These are phyloP conservation scores for Vaccinium corymbosum DNA, from an alignment of 148 eudicot genomes.

Conservation along the genomic window DNA sequence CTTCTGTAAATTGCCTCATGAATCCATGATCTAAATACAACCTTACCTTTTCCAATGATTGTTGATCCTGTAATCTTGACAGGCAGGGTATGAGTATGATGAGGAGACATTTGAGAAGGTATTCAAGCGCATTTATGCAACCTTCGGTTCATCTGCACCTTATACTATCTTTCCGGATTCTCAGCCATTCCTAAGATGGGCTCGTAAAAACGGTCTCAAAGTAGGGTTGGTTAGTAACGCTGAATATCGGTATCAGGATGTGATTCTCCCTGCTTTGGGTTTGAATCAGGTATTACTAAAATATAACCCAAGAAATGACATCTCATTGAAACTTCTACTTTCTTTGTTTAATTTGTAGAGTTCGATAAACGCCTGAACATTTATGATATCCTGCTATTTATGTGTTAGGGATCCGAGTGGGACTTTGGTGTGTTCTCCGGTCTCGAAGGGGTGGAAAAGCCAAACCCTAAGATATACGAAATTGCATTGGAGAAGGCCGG, in stretches of 20 bases:
- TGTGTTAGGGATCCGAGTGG: conserved; percentile 80
- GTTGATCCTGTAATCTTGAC: conserved; percentile 18
- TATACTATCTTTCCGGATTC: conserved; percentile 78
- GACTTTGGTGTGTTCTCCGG: conserved; percentile 97
- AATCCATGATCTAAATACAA: not conserved
- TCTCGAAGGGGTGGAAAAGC: conserved; percentile 93
- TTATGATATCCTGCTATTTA: not conserved
- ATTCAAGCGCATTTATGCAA: conserved; percentile 80
- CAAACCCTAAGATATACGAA: conserved; percentile 70
- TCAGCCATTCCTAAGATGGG: conserved; percentile 82
- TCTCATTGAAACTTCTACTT: not conserved
- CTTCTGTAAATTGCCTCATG: not conserved
- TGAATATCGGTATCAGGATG: conserved; percentile 88
- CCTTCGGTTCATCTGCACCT: conserved; percentile 95
- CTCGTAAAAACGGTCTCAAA: conserved; percentile 54
- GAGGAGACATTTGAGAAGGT: conserved; percentile 93
- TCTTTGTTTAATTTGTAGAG: not conserved
- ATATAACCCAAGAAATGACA: not conserved
- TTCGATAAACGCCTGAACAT: not conserved
- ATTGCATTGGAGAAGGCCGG: conserved; percentile 88
- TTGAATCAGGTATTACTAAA: conserved; percentile 54
- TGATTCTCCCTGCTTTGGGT: conserved; percentile 87
- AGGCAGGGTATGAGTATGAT: conserved; percentile 97
- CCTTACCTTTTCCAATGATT: not conserved
- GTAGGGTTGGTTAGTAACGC: conserved; percentile 97